Conservation (phyloP, 2,329 filamentous ascomycete genomes). For the Paecilomyces formosus region DNA sequence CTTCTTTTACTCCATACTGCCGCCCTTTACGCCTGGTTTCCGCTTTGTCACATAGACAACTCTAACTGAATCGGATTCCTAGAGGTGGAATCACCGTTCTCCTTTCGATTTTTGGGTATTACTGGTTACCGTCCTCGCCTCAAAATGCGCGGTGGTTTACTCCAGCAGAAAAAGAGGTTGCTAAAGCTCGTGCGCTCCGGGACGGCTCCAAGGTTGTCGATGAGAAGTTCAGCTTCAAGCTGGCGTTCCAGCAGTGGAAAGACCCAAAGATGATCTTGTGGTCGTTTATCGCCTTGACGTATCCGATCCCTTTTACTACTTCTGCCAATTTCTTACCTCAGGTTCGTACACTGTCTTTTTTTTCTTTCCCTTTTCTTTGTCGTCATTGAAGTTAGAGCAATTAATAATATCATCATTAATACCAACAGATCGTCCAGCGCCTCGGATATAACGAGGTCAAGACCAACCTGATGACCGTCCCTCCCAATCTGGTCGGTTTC, state of each 20-base stretch:
- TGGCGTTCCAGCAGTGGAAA: slow-evolving; percentile 38
- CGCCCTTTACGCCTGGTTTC: neutral
- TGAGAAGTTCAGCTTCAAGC: slow-evolving; percentile 30
- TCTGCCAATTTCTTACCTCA: slow-evolving; percentile 43
- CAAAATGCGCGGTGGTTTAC: slow-evolving; percentile 33
- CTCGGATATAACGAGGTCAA: slow-evolving; percentile 39
- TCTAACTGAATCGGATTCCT: neutral
- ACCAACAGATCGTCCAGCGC: slow-evolving; percentile 31
- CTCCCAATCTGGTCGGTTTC: slow-evolving; percentile 42
- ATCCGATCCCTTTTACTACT: slow-evolving; percentile 41
- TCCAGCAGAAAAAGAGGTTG: slow-evolving; percentile 29
- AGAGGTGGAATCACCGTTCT: slow-evolving; percentile 2
- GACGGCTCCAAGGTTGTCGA: slow-evolving; percentile 37
- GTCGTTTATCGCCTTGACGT: slow-evolving; percentile 42
- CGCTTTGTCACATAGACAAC: neutral
- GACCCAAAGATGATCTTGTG: slow-evolving; percentile 37
- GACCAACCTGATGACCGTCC: slow-evolving; percentile 44
- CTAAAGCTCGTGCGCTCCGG: slow-evolving; percentile 36
- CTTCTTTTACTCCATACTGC: neutral
- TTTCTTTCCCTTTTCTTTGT: neutral
- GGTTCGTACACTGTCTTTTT: slow-evolving; percentile 5
- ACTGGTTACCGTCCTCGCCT: slow-evolving; percentile 25
- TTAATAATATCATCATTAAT: neutral
- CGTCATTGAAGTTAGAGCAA: neutral
- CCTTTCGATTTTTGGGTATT: slow-evolving; percentile 20